Percentiles rank a stretch among this genome's conserved stretches.
Evolutionary conservation across 352 stramenopile genomes (phyloP).

Genomic region (Phytophthora capsici): DNA sequence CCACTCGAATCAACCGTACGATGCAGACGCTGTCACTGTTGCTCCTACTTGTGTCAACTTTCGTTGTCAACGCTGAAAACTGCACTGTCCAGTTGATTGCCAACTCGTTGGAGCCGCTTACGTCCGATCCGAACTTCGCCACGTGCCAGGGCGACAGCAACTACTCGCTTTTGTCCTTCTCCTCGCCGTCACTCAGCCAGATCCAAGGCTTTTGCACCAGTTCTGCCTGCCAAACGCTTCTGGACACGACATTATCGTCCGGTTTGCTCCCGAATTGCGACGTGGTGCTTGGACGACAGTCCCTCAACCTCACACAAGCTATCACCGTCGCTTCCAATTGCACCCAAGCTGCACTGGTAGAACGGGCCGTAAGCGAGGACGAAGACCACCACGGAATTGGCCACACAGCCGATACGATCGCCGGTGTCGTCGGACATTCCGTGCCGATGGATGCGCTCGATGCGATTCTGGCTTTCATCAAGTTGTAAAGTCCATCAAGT

Average conservation of each 20-base stretch:
- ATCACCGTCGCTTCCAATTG: slow-evolving; percentile 8
- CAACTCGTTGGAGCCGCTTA: slow-evolving; percentile 5
- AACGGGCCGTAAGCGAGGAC: slow-evolving; percentile 4
- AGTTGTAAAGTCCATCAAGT: too few species aligned
- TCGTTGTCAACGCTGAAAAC: slow-evolving; percentile 6
- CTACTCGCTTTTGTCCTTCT: slow-evolving; percentile 22
- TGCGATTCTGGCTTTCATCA: not conserved
- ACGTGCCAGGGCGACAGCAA: slow-evolving; percentile 31
- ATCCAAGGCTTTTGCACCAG: slow-evolving; percentile 25
- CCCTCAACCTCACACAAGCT: slow-evolving; percentile 18
- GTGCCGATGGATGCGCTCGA: slow-evolving; percentile 17
- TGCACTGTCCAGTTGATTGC: slow-evolving; percentile 18
- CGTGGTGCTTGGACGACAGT: slow-evolving; percentile 5
- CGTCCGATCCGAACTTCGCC: slow-evolving; percentile 13
- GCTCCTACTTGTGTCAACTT: not conserved
- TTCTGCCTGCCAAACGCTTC: slow-evolving; percentile 27
- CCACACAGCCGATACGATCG: slow-evolving; percentile 2
- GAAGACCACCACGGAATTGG: slow-evolving; percentile 1
- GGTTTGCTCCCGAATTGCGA: slow-evolving; percentile 26
- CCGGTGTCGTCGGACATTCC: slow-evolving; percentile 5
- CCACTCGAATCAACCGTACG: not conserved
- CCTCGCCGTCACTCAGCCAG: slow-evolving; percentile 8
- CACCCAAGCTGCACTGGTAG: not conserved
- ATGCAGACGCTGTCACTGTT: not conserved
- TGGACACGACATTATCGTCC: slow-evolving; percentile 10